Percentiles rank a stretch among this genome's conserved stretches.
These are phyloP conservation scores for Alternaria solani DNA, from an alignment of 2,329 filamentous ascomycete genomes.

Conservation along the genomic window DNA sequence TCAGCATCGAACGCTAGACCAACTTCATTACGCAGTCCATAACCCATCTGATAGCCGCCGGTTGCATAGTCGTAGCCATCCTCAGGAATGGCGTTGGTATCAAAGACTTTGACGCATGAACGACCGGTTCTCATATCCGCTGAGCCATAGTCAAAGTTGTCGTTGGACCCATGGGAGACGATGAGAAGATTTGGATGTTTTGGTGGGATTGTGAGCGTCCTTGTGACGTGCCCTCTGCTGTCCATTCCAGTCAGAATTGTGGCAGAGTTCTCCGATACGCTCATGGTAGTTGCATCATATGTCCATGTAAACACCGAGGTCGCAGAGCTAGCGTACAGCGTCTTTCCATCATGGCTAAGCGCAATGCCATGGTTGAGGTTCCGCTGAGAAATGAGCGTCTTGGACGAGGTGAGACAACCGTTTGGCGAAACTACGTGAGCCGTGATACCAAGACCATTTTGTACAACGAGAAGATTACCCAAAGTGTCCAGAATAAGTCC, in stretches of 20 bases:
- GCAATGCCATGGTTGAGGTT: slow-evolving; percentile 44
- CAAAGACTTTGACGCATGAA: slow-evolving; percentile 69
- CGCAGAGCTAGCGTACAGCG: slow-evolving; percentile 40
- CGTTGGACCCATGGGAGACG: slow-evolving; percentile 70
- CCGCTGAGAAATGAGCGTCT: slow-evolving; percentile 31
- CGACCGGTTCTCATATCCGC: slow-evolving; percentile 62
- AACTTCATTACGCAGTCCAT: slow-evolving; percentile 75
- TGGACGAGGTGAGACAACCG: slow-evolving; percentile 37
- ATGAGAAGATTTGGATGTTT: slow-evolving; percentile 59
- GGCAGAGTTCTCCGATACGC: slow-evolving; percentile 41
- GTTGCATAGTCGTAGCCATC: slow-evolving; percentile 56
- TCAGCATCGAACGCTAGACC: slow-evolving; percentile 60
- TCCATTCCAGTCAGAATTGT: slow-evolving; percentile 40
- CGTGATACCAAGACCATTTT: slow-evolving; percentile 50
- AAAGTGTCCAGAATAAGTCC: slow-evolving; percentile 51
- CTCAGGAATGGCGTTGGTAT: slow-evolving; percentile 49
- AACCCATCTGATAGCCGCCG: slow-evolving; percentile 62
- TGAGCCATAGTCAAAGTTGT: slow-evolving; percentile 67
- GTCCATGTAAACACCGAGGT: slow-evolving; percentile 36
- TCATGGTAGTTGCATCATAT: slow-evolving; percentile 35
- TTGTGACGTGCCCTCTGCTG: slow-evolving; percentile 36
- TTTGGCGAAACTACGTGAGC: slow-evolving; percentile 50
- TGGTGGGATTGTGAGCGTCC: slow-evolving; percentile 34
- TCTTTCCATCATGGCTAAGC: slow-evolving; percentile 40
- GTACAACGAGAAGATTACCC: slow-evolving; percentile 53